Base-by-base conservation (phyloP, 495 filamentous ascomycete genomes). In the Daldinia grandis region DNA sequence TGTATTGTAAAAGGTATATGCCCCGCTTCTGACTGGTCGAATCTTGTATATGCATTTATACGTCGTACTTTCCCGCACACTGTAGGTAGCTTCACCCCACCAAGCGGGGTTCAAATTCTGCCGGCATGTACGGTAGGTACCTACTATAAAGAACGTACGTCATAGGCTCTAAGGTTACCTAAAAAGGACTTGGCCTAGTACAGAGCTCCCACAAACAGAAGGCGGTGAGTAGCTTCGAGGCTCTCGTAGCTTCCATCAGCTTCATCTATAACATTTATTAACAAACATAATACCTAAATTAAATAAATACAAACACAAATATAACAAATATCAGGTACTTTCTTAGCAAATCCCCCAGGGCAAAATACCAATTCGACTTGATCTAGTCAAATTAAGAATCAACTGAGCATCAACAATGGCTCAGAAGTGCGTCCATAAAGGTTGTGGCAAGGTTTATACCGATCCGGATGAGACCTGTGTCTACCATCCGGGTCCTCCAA, bases 381-480 rank as follows among this genome's bases (percentile, higher is more conserved):
- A 28, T 57, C 15, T n/a, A 19, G 27, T 35, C 21, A 14, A 50
- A 19, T 35, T 33, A 14, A 35, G n/a, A 37, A 6, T 15, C 5
- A 21, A 14, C 37, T 7, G 12, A 63, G 4, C 4, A n/a, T 30
- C 24, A 37, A 76, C 69, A 64, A 97, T 96, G 93, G 84, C 92
- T 35, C 87, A 91, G 74, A 98, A 96, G 83, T 99, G 95, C 78
- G 92, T 97, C 58, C 96, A 98, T 81, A 95, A 97, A 80, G 92
- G 93, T 72, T 99, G 95, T 80, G 92, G 91, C 74, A 99, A 97
- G 85, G 77, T 82, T 28, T 99, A 93, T 81, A 88, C 88, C 55
- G 91, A 98, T 78, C 80, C 88, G 5, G 88, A 94, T 47, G 96
- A 98, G 78, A 84, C 89, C 62, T 99, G 95, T 78, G 82, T 88